Percentiles rank a stretch among this genome's conserved stretches.
Conservation (phyloP, 2,329 filamentous ascomycete species). For the Parastagonospora nodorum region DNA sequence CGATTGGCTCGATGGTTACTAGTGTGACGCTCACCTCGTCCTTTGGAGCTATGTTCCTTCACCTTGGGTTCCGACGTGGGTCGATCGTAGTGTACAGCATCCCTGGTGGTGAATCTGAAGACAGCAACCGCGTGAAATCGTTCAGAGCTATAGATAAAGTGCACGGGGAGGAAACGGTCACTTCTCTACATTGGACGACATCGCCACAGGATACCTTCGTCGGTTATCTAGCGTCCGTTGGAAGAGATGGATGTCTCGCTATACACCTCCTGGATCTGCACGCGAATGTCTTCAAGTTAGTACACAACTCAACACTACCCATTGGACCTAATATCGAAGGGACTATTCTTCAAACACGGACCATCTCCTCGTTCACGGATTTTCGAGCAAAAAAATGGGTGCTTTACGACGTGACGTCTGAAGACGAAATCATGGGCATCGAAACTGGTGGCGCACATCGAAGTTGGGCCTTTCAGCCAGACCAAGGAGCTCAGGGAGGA, state of each 20-base stretch:
- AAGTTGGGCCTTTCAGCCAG: slow-evolving; percentile 66
- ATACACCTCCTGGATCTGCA: slow-evolving; percentile 57
- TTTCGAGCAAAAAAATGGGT: slow-evolving; percentile 78
- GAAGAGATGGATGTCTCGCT: slow-evolving; percentile 76
- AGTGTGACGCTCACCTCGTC: slow-evolving; percentile 49
- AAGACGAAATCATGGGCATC: slow-evolving; percentile 71
- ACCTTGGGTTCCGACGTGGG: slow-evolving; percentile 63
- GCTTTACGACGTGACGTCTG: slow-evolving; percentile 75
- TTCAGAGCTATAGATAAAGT: slow-evolving; percentile 26
- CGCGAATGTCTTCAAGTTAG: slow-evolving; percentile 44
- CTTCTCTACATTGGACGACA: slow-evolving; percentile 57
- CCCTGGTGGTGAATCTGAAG: slow-evolving; percentile 5
- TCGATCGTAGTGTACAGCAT: slow-evolving; percentile 55
- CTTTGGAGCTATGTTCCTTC: slow-evolving; percentile 36
- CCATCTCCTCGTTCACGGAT: slow-evolving; percentile 74
- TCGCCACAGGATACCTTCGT: slow-evolving; percentile 42
- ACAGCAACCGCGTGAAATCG: slow-evolving; percentile 9
- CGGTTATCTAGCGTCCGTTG: slow-evolving; percentile 69
- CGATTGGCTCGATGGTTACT: slow-evolving; percentile 57
- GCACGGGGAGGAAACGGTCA: slow-evolving; percentile 69
- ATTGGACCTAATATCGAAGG: slow-evolving; percentile 79
- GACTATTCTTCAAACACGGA: slow-evolving; percentile 64
- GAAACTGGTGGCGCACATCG: slow-evolving; percentile 87
- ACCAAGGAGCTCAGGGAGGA: slow-evolving; percentile 27
- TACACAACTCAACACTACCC: slow-evolving; percentile 72